Evolutionary conservation across 805 yeast species (phyloP).

Genomic region (Metschnikowia peoriensis): DNA sequence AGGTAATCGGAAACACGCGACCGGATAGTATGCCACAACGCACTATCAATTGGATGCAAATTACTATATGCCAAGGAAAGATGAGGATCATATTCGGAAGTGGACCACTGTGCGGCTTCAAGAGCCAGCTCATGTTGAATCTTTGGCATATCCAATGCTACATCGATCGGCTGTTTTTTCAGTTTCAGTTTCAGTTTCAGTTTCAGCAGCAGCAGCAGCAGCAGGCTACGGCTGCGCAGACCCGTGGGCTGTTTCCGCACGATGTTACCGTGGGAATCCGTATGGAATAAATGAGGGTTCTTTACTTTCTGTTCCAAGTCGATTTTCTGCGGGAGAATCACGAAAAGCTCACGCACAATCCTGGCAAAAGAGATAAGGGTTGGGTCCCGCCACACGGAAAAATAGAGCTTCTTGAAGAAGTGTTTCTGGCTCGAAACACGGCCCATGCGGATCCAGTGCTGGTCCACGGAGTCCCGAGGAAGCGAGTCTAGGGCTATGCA

Average conservation of each 20-base stretch:
- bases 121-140: slow-evolving; percentile 46
- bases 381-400: slow-evolving; percentile 45
- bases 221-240: slow-evolving; percentile 7
- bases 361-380: slow-evolving; percentile 52
- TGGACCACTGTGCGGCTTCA: slow-evolving; percentile 53
- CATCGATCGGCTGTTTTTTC: slow-evolving; percentile 14
- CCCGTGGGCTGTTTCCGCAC: slow-evolving; percentile 22
- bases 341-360: slow-evolving; percentile 57
- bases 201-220: slow-evolving; percentile 12
- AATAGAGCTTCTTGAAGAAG: slow-evolving; percentile 53
- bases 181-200: slow-evolving; percentile 21
- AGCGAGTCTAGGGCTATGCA: slow-evolving; percentile 51
- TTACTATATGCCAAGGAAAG: slow-evolving; percentile 68
- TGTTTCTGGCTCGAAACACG: slow-evolving; percentile 47
- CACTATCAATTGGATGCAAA: slow-evolving; percentile 63
- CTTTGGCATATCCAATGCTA: slow-evolving; percentile 27
- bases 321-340: slow-evolving; percentile 41
- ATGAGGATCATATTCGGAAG: slow-evolving; percentile 64
- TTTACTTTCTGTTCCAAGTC: slow-evolving; percentile 34
- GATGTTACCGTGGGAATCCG: slow-evolving; percentile 30
- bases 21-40: slow-evolving; percentile 59
- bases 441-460: slow-evolving; percentile 39
- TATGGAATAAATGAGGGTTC: slow-evolving; percentile 40
- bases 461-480: slow-evolving; percentile 35
- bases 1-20: slow-evolving; percentile 66